These are phyloP conservation scores for Melastoma candidum DNA, from an alignment of 441 rosid genomes.

Conservation along the genomic window DNA sequence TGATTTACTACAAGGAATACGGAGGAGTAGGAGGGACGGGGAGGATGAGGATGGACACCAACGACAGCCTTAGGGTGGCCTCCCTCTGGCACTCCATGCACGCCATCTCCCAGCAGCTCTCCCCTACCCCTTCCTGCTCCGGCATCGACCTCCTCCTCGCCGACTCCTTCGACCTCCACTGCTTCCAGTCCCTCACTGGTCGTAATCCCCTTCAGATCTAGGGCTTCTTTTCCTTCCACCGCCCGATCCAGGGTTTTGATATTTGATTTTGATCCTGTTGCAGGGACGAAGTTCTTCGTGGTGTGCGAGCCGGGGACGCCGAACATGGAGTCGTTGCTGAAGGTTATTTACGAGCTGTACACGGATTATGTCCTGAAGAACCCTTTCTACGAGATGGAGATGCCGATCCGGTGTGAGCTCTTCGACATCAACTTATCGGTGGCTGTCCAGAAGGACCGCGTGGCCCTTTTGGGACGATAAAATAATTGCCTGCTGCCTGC, in stretches of 20 bases:
- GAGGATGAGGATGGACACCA: constrained; percentile 90
- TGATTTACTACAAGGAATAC: constrained; percentile 72
- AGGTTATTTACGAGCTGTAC: constrained; percentile 71
- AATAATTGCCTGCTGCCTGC: constrained; percentile 18
- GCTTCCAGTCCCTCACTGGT: no score
- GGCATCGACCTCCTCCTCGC: constrained; percentile 29
- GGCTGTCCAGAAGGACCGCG: constrained; percentile 71
- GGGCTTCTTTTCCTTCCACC: constrained; percentile 21
- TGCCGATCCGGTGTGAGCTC: constrained; percentile 92
- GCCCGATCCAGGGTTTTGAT: constrained; percentile 83
- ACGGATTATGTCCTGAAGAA: constrained; percentile 89
- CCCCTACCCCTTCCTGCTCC: constrained; percentile 63
- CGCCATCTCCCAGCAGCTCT: constrained; percentile 92
- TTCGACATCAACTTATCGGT: constrained; percentile 73
- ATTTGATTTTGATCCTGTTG: constrained; percentile 20
- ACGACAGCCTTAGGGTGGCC: constrained; percentile 90
- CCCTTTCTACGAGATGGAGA: constrained; percentile 96
- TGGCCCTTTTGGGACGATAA: constrained; percentile 56
- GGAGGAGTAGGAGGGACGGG: constrained; percentile 1
- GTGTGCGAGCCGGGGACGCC: constrained; percentile 82
- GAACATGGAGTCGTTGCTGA: constrained; percentile 73
- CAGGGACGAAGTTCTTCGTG: constrained; percentile 92
- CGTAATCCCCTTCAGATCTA: constrained; percentile 15
- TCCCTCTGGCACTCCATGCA: constrained; percentile 97
- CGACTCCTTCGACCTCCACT: no score